phyloP scores from a whole-genome alignment of 139 green algal genomes.

The Chlamydomonas sp. region DNA sequence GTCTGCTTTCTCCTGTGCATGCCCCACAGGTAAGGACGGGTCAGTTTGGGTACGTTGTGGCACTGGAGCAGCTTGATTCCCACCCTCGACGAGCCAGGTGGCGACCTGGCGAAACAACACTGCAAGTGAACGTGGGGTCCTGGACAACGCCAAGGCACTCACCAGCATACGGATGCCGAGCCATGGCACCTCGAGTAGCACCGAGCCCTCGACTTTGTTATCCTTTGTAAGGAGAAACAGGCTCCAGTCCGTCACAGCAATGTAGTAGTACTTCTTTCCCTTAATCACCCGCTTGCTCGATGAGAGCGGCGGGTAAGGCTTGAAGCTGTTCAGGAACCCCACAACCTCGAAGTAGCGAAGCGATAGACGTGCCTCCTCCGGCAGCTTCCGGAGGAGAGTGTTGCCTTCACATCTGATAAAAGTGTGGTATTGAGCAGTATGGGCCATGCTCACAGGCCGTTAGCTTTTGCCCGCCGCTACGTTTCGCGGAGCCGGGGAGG shows the following conservation, averaged over 20 bases:
- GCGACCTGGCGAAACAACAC: background rate
- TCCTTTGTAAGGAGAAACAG: conserved; percentile 26
- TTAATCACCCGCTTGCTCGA: conserved; percentile 7
- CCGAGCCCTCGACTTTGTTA: conserved; percentile 18
- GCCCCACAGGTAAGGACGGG: no score
- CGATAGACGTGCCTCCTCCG: conserved; percentile 14
- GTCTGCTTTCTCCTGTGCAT: conserved; percentile 17
- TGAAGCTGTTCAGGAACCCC: conserved; percentile 10
- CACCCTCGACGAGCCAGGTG: background rate
- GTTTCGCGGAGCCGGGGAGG: no score
- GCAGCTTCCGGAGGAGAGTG: conserved; percentile 17
- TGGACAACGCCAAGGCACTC: background rate
- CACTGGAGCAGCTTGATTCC: no score
- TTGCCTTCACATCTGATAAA: conserved; percentile 38
- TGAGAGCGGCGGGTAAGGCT: conserved; percentile 25
- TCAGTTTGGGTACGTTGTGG: no score
- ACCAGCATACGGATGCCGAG: conserved; percentile 38
- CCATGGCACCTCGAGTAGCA: conserved; percentile 43
- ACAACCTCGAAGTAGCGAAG: conserved; percentile 43
- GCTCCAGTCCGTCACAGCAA: conserved; percentile 36
- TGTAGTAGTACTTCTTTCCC: conserved; percentile 33
- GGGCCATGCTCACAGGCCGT: background rate
- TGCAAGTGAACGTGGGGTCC: background rate
- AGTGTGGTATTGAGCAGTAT: conserved; percentile 18
- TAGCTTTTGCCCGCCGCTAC: no score